Conservation (phyloP, 768 basidiomycete species). For the Boletus tomentosulus region DNA sequence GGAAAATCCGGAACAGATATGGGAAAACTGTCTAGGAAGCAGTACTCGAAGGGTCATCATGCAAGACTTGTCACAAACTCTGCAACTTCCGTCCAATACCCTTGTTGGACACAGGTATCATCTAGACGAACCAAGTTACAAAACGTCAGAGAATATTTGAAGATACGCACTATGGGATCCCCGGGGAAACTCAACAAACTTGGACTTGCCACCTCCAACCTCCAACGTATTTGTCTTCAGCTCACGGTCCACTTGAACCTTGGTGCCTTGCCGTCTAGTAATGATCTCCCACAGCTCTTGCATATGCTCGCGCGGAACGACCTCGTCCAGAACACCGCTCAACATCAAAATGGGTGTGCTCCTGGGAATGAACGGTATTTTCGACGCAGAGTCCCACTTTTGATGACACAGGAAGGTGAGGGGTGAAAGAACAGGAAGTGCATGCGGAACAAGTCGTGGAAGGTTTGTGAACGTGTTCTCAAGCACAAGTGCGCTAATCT, state of each 20-base stretch:
- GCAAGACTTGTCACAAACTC: constrained; percentile 41
- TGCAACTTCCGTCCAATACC: constrained; percentile 50
- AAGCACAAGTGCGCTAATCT: constrained; percentile 78
- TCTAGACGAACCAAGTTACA: constrained; percentile 28
- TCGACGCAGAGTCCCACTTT: constrained; percentile 78
- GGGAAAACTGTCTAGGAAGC: not conserved
- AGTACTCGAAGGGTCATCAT: constrained; percentile 1
- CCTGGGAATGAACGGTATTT: constrained; percentile 58
- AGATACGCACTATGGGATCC: constrained; percentile 52
- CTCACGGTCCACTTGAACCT: constrained; percentile 14
- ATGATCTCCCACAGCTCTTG: constrained; percentile 63
- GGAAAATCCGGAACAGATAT: not conserved
- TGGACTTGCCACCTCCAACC: constrained; percentile 49
- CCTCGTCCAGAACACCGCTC: constrained; percentile 57
- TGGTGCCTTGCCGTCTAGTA: constrained; percentile 41
- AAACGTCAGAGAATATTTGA: not conserved
- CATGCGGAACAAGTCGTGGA: constrained; percentile 73
- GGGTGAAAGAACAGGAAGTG: constrained; percentile 68
- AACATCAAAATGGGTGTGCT: constrained; percentile 78
- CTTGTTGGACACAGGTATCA: constrained; percentile 52
- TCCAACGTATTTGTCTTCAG: constrained; percentile 38
- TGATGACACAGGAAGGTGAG: constrained; percentile 81
- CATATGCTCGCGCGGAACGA: constrained; percentile 56
- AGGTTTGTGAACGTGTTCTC: constrained; percentile 94
- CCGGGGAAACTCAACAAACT: constrained; percentile 50